A percentile compares a stretch with the other conserved stretches of the same genome.
These are phyloP conservation scores for Tricharina praecox DNA, from an alignment of 495 filamentous ascomycete genomes.

Conservation along the genomic window DNA sequence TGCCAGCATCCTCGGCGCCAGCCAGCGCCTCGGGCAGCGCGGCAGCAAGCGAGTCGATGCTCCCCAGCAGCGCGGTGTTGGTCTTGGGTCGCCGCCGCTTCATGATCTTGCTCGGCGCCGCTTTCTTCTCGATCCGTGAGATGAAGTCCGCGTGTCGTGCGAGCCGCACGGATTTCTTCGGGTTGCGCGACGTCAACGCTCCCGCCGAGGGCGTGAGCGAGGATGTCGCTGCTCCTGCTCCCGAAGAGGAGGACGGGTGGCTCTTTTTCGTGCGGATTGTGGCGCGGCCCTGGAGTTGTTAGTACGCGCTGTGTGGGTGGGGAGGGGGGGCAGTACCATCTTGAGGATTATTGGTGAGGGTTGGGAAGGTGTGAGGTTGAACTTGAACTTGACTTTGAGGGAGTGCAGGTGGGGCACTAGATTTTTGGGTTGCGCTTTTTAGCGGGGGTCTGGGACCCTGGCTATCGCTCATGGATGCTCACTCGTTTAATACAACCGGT, in stretches of 20 bases:
- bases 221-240: slow-evolving; percentile 2
- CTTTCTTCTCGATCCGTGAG: slow-evolving; percentile 50
- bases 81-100: slow-evolving; percentile 31
- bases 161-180: slow-evolving; percentile 59
- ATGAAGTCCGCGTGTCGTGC: slow-evolving; percentile 65
- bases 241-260: slow-evolving; percentile 8
- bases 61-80: slow-evolving; percentile 61
- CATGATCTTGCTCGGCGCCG: slow-evolving; percentile 22
- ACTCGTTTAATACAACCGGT: too few species aligned
- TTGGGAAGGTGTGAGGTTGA: not conserved
- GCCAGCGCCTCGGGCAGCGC: slow-evolving; percentile 44
- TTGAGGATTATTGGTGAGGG: not conserved
- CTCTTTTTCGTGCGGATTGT: slow-evolving; percentile 32
- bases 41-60: slow-evolving; percentile 57
- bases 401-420: too few species aligned
- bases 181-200: slow-evolving; percentile 15
- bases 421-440: too few species aligned
- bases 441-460: too few species aligned
- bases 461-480: too few species aligned
- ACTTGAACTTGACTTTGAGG: too few species aligned
- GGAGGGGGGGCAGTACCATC: slow-evolving; percentile 1
- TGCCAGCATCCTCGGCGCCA: slow-evolving; percentile 27
- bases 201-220: too few species aligned
- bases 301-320: not conserved
- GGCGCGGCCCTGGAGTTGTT: slow-evolving; percentile 21